Evolutionary conservation across 2,329 filamentous ascomycete species (phyloP), one percentile per base, ranked within the genome.

Genomic region (Trichoderma guizhouense): DNA sequence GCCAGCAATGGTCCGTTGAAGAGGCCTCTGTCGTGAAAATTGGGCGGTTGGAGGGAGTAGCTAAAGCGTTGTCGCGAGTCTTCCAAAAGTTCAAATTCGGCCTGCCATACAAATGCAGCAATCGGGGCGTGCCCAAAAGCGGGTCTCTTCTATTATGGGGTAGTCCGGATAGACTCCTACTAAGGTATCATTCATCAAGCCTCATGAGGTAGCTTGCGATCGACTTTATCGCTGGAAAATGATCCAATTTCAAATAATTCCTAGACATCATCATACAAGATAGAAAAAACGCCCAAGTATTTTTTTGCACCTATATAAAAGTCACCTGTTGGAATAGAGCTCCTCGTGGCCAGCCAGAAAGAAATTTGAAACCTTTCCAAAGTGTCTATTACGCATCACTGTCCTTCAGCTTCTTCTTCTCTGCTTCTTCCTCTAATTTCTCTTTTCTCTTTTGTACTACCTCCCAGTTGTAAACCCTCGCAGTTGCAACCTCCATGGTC

Each of bases 381-480:
- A 61, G 51, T 58, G 11, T 67, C 47, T 60, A 69, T 60, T 70
- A 73, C 66, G 65, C 67, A 64, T 80, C 79, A 36, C 79, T 78
- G 39, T 82, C 83, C 73, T 84, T 83, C 58, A 78, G 78, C 62
- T 82, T 82, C 72, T 82, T 79, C 63, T 81, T 79, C 57, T 79
- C 80, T 72, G 83, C 82, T 66, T 85, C 90, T 74, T 90, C 88
- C 51, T 92, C 90, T 4, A 83, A 86, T 81, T 94, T 96, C 73
- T 97, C 94, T 85, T 97, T 98, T 76, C 96, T 88, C 83, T 97
- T 93, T 85, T 97, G 93, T 57, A 95, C 93, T 5, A 99, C 94
- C 79, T 99, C 96, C 95, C 96, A 98, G 82, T 99, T 99, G 83
- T 99, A 98, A n/a, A 99, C 95, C 75, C 96, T 88, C 26, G 96